phyloP scores from a whole-genome alignment of 805 yeast genomes.

The Teunomyces stri region DNA sequence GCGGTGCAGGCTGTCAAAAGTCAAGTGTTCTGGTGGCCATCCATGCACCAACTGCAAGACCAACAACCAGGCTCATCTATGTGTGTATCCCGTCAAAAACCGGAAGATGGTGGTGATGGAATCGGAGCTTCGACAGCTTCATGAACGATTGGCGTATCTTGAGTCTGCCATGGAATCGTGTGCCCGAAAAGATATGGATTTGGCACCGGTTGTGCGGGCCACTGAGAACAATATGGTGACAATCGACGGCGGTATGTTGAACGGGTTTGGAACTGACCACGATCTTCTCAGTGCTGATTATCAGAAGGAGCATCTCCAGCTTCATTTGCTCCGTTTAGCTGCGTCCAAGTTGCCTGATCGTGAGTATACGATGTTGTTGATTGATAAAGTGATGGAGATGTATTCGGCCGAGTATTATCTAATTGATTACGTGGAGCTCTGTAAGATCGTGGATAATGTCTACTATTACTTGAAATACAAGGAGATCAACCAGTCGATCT shows the following conservation, averaged over 20 bases:
- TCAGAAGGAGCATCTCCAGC: not conserved
- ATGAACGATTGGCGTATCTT: slow-evolving; percentile 28
- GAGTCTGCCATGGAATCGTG: slow-evolving; percentile 13
- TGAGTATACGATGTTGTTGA: slow-evolving; percentile 11
- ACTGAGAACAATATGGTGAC: not conserved
- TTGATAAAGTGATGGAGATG: slow-evolving; percentile 24
- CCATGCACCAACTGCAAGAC: slow-evolving; percentile 41
- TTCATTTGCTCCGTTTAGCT: not conserved
- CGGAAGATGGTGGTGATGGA: slow-evolving; percentile 44
- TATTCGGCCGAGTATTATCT: slow-evolving; percentile 38
- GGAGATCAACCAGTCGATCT: not conserved
- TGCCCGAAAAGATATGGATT: too few relatives aligned
- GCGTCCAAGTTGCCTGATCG: not conserved
- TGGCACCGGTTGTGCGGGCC: too few relatives aligned
- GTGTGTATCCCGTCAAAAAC: slow-evolving; percentile 37
- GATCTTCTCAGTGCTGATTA: not conserved
- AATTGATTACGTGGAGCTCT: slow-evolving; percentile 24
- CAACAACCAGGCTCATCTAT: slow-evolving; percentile 28
- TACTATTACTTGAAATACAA: not conserved
- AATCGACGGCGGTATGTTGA: not conserved
- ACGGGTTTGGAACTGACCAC: not conserved
- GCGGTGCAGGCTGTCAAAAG: slow-evolving; percentile 39
- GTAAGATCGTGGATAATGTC: slow-evolving; percentile 10
- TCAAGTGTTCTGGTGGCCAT: slow-evolving; percentile 41
- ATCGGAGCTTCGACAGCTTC: slow-evolving; percentile 35